A percentile compares a stretch with the other conserved stretches of the same genome.
phyloP scores from a whole-genome alignment of 148 eudicot genomes.

The Pharnaceum exiguum region DNA sequence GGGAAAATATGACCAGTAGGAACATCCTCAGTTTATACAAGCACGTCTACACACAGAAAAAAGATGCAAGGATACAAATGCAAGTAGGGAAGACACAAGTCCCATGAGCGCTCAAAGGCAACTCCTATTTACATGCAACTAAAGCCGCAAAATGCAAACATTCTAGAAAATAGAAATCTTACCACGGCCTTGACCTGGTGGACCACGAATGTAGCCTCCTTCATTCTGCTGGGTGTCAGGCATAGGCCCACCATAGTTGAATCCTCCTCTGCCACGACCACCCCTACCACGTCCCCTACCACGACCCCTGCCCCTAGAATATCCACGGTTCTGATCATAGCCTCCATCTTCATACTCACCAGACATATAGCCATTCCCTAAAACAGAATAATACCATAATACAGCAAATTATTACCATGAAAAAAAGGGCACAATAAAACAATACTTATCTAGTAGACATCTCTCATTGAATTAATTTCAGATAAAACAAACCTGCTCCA shows the following conservation, averaged over 20 bases:
- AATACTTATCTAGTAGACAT: not conserved
- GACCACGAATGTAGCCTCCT: conserved; percentile 54
- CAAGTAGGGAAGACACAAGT: no score
- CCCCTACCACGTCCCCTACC: conserved; percentile 74
- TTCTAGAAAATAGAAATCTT: conserved; percentile 1
- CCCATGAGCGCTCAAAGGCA: no score
- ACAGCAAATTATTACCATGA: not conserved
- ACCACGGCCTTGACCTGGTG: conserved; percentile 49
- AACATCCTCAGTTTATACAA: no score
- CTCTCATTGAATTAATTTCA: no score
- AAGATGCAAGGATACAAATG: not conserved
- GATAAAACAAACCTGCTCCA: conserved; percentile 17
- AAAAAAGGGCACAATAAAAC: not conserved
- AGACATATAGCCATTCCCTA: conserved; percentile 74
- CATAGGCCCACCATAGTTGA: conserved; percentile 54
- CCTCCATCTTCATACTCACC: conserved; percentile 81
- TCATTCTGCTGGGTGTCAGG: conserved; percentile 44
- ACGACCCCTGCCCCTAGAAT: conserved; percentile 68
- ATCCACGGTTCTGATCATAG: conserved; percentile 65
- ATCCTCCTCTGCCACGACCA: conserved; percentile 74
- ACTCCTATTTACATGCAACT: no score
- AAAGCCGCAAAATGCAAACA: not conserved
- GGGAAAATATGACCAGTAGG: not conserved
- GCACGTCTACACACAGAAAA: not conserved
- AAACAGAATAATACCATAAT: not conserved